phyloP scores from a whole-genome alignment of 1,284 basidiomycete species.

The Laetiporus sulphureus region DNA sequence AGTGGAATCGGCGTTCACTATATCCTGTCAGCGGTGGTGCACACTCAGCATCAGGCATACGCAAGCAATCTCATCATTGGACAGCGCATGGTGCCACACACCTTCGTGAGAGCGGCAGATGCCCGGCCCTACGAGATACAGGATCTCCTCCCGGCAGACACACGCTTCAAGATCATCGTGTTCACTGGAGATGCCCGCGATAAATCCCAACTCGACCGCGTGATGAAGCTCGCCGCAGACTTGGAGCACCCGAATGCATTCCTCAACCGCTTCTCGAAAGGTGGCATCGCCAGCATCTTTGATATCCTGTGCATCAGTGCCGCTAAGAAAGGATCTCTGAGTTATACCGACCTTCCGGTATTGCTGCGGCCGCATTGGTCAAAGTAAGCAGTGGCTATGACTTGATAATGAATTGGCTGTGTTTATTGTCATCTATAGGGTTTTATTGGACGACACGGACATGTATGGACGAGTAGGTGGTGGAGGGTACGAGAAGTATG shows the following conservation, averaged over 20 bases:
- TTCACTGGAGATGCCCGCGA: conserved; percentile 49
- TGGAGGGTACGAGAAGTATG: conserved; percentile 41
- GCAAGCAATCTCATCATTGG: conserved; percentile 49
- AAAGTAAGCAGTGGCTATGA: conserved; percentile 39
- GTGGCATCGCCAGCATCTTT: conserved; percentile 28
- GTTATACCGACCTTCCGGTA: conserved; percentile 42
- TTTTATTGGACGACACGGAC: conserved; percentile 31
- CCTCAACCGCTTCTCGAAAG: conserved; percentile 8
- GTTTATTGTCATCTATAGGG: conserved; percentile 14
- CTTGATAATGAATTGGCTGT: not conserved
- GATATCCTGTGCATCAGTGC: conserved; percentile 48
- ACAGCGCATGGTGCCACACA: conserved; percentile 51
- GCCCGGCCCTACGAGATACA: conserved; percentile 59
- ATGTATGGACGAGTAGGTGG: conserved; percentile 30
- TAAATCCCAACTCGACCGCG: conserved; percentile 30
- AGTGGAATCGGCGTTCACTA: conserved; percentile 67
- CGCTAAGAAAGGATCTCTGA: conserved; percentile 39
- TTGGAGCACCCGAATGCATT: conserved; percentile 19
- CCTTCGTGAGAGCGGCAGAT: conserved; percentile 60
- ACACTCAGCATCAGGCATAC: conserved; percentile 34
- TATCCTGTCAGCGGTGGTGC: conserved; percentile 43
- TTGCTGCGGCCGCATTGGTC: conserved; percentile 59
- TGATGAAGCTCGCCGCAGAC: conserved; percentile 39
- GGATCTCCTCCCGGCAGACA: conserved; percentile 60
- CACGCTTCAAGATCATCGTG: conserved; percentile 65